Evolutionary conservation across 202 grass and related monocot species (phyloP).

Genomic region (Hordeum pubiflorum): DNA sequence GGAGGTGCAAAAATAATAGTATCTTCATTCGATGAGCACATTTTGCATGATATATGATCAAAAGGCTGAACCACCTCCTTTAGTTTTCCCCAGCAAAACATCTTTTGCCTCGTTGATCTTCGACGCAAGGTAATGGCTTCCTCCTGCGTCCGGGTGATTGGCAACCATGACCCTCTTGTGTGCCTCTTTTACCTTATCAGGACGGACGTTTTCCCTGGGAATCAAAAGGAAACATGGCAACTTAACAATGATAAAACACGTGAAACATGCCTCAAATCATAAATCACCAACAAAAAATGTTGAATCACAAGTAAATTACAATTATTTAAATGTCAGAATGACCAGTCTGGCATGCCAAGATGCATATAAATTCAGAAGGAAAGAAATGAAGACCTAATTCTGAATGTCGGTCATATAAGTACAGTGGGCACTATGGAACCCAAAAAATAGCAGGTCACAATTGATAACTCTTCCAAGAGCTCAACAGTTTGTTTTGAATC

Average conservation of each 20-base stretch:
- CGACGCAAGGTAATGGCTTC: conserved; percentile 87
- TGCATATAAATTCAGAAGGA: neutral
- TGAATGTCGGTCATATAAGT: neutral
- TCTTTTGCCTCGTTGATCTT: conserved; percentile 97
- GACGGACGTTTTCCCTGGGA: conserved; percentile 51
- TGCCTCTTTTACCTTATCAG: conserved; percentile 91
- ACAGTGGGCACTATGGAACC: neutral
- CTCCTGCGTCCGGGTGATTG: conserved; percentile 87
- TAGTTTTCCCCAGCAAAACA: conserved; percentile 68
- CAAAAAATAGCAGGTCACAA: neutral
- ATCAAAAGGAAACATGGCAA: neutral
- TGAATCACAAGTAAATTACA: neutral
- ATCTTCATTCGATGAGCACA: neutral
- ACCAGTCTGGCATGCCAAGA: neutral
- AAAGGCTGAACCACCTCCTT: conserved; percentile 75
- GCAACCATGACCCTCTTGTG: conserved; percentile 94
- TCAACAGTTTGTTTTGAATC: neutral
- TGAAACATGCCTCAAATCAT: neutral
- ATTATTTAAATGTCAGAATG: neutral
- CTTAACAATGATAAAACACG: neutral
- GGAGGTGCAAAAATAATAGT: neutral
- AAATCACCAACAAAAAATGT: neutral
- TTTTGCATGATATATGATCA: conserved; percentile 26
- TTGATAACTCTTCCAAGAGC: neutral
- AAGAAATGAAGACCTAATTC: neutral